Conservation (phyloP, 2,329 filamentous ascomycete species). For the Drechslerella coelobrocha region DNA sequence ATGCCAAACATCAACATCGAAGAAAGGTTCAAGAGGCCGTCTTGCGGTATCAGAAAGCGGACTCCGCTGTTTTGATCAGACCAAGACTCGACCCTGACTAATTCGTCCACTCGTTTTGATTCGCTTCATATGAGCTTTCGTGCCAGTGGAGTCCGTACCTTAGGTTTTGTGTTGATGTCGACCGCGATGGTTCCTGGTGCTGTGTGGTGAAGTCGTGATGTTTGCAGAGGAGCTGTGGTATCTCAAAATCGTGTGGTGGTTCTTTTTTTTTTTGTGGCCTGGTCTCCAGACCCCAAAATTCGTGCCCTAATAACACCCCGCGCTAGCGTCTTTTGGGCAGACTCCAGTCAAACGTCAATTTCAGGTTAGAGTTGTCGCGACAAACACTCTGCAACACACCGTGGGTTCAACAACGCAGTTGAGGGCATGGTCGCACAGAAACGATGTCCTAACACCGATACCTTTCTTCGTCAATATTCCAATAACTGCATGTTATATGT, state of each 20-base stretch:
- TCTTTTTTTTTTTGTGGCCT: conserved; percentile 24
- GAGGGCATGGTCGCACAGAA: no score
- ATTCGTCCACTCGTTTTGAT: conserved; percentile 50
- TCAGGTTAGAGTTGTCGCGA: no score
- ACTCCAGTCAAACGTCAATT: conserved; percentile 11
- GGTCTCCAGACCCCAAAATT: conserved; percentile 19
- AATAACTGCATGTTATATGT: no score
- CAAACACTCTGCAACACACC: no score
- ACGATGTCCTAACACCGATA: no score
- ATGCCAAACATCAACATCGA: conserved; percentile 50
- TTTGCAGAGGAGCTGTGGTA: conserved; percentile 10
- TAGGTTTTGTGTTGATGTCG: conserved; percentile 21
- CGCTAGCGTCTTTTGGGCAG: conserved; percentile 12
- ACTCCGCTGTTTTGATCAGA: conserved; percentile 38
- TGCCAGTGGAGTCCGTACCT: conserved; percentile 42
- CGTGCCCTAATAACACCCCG: conserved; percentile 28
- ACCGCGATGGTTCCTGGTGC: conserved; percentile 39
- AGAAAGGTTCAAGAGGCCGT: conserved; percentile 52
- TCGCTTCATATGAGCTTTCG: conserved; percentile 30
- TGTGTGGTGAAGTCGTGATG: conserved; percentile 32
- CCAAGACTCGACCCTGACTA: conserved; percentile 52
- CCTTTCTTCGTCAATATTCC: no score
- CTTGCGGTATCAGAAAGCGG: conserved; percentile 49
- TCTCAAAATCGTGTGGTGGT: conserved; percentile 25
- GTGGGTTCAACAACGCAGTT: not conserved